These are phyloP conservation scores for Phytophthora palmivora DNA, from an alignment of 352 stramenopile species.

Conservation along the genomic window DNA sequence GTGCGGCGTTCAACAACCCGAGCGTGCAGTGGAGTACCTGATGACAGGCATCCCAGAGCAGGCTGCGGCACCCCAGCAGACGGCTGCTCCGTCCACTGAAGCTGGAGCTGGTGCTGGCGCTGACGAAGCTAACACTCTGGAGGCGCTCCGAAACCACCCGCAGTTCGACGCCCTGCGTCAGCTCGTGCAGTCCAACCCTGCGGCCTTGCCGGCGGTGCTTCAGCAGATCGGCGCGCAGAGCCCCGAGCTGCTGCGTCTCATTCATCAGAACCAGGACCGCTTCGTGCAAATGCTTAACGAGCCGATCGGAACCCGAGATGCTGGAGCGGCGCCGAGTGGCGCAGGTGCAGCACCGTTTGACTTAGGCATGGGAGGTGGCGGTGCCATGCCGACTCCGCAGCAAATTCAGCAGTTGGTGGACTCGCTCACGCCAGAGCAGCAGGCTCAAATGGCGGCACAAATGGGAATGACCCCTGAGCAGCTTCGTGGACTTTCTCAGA, in stretches of 20 bases:
- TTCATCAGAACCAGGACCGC: slow-evolving; percentile 88
- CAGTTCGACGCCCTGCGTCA: slow-evolving; percentile 86
- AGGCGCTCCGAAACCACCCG: slow-evolving; percentile 84
- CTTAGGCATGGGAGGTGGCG: slow-evolving; percentile 47
- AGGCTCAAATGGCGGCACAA: slow-evolving; percentile 82
- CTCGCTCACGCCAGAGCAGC: slow-evolving; percentile 78
- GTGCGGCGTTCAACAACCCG: slow-evolving; percentile 89
- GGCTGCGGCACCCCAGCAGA: slow-evolving; percentile 35
- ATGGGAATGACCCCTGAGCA: slow-evolving; percentile 90
- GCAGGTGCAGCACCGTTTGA: slow-evolving; percentile 56
- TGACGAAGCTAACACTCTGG: slow-evolving; percentile 55
- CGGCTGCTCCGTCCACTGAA: slow-evolving; percentile 23
- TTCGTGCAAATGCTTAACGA: slow-evolving; percentile 92
- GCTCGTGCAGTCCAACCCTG: slow-evolving; percentile 86
- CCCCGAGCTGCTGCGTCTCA: slow-evolving; percentile 83
- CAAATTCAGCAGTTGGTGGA: slow-evolving; percentile 88
- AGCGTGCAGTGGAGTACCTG: slow-evolving; percentile 89
- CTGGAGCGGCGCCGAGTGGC: slow-evolving; percentile 32
- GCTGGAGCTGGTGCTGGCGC: slow-evolving; percentile 8
- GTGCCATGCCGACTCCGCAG: slow-evolving; percentile 78
- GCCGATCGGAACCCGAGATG: slow-evolving; percentile 67
- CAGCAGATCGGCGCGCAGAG: slow-evolving; percentile 88
- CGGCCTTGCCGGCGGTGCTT: slow-evolving; percentile 76
- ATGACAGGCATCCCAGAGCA: slow-evolving; percentile 89
- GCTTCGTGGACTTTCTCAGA: slow-evolving; percentile 85